Evolutionary conservation across 352 stramenopile genomes (phyloP).

Genomic region (Pythium periplocum): DNA sequence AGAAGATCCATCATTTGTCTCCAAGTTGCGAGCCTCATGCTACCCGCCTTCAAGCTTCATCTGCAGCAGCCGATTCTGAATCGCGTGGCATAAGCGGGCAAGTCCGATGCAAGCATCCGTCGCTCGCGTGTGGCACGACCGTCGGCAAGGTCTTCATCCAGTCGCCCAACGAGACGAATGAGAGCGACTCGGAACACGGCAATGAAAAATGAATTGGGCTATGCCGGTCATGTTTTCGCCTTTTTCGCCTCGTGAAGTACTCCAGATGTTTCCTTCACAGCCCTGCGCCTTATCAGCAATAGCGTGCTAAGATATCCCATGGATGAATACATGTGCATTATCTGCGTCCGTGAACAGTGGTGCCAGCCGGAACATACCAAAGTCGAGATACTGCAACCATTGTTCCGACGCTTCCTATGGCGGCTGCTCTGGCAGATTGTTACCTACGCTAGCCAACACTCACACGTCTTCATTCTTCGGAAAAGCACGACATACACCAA

Average conservation of each 20-base stretch:
- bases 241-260: slow-evolving; percentile 10
- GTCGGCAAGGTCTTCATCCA: slow-evolving; percentile 35
- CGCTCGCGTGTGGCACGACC: no score
- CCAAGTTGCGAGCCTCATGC: slow-evolving; percentile 24
- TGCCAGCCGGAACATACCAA: slow-evolving; percentile 41
- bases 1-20: no score
- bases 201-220: slow-evolving; percentile 13
- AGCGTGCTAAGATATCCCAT: slow-evolving; percentile 47
- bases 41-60: slow-evolving; percentile 78
- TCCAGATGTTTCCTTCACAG: slow-evolving; percentile 54
- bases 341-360: slow-evolving; percentile 20
- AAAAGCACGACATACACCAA: no score
- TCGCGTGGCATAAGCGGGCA: slow-evolving; percentile 65
- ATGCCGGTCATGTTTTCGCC: not conserved
- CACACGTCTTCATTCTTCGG: no score
- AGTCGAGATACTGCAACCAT: slow-evolving; percentile 69
- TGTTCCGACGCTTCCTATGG: slow-evolving; percentile 17
- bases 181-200: slow-evolving; percentile 39
- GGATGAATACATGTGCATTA: slow-evolving; percentile 19
- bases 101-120: slow-evolving; percentile 42
- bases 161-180: slow-evolving; percentile 64
- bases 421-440: not conserved
- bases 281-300: slow-evolving; percentile 46
- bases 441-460: no score
- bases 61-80: slow-evolving; percentile 75